A percentile compares a stretch with the other conserved stretches of the same genome.
Evolutionary conservation across 768 basidiomycete genomes (phyloP).

Genomic region (Collybia nuda): DNA sequence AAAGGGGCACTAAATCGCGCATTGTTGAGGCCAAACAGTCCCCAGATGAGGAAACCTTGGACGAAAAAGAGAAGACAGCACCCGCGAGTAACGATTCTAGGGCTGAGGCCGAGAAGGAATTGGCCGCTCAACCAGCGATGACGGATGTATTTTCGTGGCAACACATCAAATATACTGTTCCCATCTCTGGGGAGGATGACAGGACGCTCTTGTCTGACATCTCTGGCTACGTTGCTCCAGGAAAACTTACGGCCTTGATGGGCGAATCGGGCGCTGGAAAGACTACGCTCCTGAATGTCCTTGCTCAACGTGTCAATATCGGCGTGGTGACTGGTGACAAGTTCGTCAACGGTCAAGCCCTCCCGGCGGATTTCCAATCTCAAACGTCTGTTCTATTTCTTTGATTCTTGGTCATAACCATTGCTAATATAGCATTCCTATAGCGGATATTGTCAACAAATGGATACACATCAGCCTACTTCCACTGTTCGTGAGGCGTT

Average conservation of each 20-base stretch:
- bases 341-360: constrained; percentile 52
- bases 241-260: constrained; percentile 80
- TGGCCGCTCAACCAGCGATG: constrained; percentile 40
- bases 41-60: constrained; percentile 29
- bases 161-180: constrained; percentile 64
- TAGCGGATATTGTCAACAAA: constrained; percentile 86
- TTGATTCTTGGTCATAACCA: neutral
- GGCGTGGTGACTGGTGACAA: constrained; percentile 52
- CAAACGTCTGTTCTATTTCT: constrained; percentile 42
- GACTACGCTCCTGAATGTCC: constrained; percentile 61
- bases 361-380: constrained; percentile 59
- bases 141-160: constrained; percentile 81
- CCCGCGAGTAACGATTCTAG: constrained; percentile 7
- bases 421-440: neutral
- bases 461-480: constrained; percentile 75
- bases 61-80: constrained; percentile 31
- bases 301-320: constrained; percentile 46
- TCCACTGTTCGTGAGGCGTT: constrained; percentile 82
- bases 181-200: constrained; percentile 39
- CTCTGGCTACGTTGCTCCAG: constrained; percentile 79
- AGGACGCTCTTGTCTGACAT: constrained; percentile 66
- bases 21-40: constrained; percentile 11
- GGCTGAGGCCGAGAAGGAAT: constrained; percentile 20
- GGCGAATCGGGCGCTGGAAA: constrained; percentile 53
- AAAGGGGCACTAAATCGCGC: constrained; percentile 43